Evolutionary conservation across 1,284 basidiomycete genomes (phyloP).

Genomic region (Ustilago loliicola): DNA sequence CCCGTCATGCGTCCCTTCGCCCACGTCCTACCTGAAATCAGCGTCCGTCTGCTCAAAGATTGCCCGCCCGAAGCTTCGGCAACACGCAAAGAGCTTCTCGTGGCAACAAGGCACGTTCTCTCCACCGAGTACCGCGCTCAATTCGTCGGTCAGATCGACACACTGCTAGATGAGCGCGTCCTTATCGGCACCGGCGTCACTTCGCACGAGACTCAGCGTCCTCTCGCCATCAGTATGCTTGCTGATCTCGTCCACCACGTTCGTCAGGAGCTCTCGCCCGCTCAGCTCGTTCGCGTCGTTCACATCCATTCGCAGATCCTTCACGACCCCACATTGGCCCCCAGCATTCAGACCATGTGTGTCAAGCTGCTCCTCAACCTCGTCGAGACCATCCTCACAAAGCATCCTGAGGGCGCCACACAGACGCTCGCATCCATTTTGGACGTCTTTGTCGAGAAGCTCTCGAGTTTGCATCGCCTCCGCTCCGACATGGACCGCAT

Average conservation of each 20-base stretch:
- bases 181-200: slow-evolving; percentile 84
- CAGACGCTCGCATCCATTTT: slow-evolving; percentile 82
- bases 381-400: slow-evolving; percentile 81
- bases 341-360: slow-evolving; percentile 88
- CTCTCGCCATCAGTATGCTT: slow-evolving; percentile 86
- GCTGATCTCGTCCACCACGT: slow-evolving; percentile 95
- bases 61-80: slow-evolving; percentile 89
- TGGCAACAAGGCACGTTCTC: slow-evolving; percentile 91
- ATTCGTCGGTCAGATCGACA: slow-evolving; percentile 87
- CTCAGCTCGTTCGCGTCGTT: slow-evolving; percentile 85
- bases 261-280: slow-evolving; percentile 82
- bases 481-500: slow-evolving; percentile 56
- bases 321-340: slow-evolving; percentile 87
- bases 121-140: slow-evolving; percentile 84
- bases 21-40: slow-evolving; percentile 83
- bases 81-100: slow-evolving; percentile 83
- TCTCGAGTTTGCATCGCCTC: slow-evolving; percentile 79
- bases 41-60: slow-evolving; percentile 90
- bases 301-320: slow-evolving; percentile 88
- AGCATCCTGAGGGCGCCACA: slow-evolving; percentile 74
- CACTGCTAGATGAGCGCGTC: slow-evolving; percentile 91
- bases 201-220: slow-evolving; percentile 83
- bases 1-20: slow-evolving; percentile 84
- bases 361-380: slow-evolving; percentile 93
- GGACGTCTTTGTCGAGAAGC: slow-evolving; percentile 86